These are phyloP conservation scores for Claviceps maximensis DNA, from an alignment of 2,329 filamentous ascomycete genomes.

Conservation along the genomic window DNA sequence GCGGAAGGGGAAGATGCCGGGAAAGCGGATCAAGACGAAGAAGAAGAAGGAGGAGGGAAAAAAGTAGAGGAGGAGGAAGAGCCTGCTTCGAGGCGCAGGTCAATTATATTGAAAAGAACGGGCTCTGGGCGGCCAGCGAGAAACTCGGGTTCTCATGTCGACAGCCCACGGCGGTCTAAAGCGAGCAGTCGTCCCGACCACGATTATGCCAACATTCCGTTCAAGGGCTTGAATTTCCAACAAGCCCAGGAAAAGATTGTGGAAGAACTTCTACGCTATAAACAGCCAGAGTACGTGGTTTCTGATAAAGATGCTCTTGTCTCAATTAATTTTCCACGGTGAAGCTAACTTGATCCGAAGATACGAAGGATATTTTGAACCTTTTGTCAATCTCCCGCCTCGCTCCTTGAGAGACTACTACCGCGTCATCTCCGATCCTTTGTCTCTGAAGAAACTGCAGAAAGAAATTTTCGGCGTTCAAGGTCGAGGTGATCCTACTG, in stretches of 20 bases:
- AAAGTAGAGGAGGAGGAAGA: conserved; percentile 20
- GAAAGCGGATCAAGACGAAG: conserved; percentile 17
- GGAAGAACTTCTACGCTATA: conserved; percentile 56
- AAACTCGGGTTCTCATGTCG: conserved; percentile 17
- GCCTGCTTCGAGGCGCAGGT: conserved; percentile 21
- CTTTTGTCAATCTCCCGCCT: conserved; percentile 67
- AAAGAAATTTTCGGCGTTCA: conserved; percentile 64
- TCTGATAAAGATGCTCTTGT: background rate
- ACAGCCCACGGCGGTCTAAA: conserved; percentile 22
- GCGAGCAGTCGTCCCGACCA: conserved; percentile 33
- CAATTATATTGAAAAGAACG: conserved; percentile 27
- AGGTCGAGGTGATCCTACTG: conserved; percentile 51
- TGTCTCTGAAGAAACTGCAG: conserved; percentile 65
- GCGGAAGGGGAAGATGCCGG: conserved; percentile 6
- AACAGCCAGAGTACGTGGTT: conserved; percentile 46
- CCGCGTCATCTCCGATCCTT: conserved; percentile 64
- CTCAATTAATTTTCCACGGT: too few relatives aligned
- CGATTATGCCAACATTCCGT: conserved; percentile 44
- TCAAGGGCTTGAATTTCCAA: conserved; percentile 64
- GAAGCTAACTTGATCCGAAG: conserved; percentile 29
- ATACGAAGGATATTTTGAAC: conserved; percentile 55
- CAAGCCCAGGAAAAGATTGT: conserved; percentile 79
- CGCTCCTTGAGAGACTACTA: conserved; percentile 76
- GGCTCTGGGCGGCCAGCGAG: conserved; percentile 21
- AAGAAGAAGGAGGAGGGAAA: too few relatives aligned